A percentile compares a stretch with the other conserved stretches of the same genome.
phyloP scores from a whole-genome alignment of 2,329 filamentous ascomycete genomes.

The Ceratocystis papillata region DNA sequence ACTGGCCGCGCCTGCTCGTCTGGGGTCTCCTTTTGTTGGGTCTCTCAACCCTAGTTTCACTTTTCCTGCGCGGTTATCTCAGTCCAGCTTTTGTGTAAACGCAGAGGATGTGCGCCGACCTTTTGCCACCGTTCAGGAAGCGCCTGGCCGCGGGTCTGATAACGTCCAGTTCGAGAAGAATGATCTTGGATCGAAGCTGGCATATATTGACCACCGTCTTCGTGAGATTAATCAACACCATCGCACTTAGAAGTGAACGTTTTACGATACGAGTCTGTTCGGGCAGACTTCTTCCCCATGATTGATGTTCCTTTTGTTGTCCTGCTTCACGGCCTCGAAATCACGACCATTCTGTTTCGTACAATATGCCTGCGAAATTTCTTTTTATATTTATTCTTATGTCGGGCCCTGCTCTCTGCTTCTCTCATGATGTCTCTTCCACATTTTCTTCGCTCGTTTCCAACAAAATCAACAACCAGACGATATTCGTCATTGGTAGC shows the following conservation, averaged over 20 bases:
- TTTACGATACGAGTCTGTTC: conserved; percentile 28
- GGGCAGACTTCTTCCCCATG: not conserved
- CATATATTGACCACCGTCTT: conserved; percentile 49
- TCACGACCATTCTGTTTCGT: not conserved
- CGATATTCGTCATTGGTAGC: not conserved
- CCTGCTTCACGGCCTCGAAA: not conserved
- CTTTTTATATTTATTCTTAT: not conserved
- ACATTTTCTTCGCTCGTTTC: not conserved
- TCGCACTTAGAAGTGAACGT: conserved; percentile 42
- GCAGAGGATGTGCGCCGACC: conserved; percentile 36
- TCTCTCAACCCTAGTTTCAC: conserved; percentile 44
- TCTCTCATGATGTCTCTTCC: not conserved
- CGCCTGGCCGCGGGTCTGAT: conserved; percentile 27
- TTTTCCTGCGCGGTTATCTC: conserved; percentile 48
- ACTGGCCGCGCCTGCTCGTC: conserved; percentile 35
- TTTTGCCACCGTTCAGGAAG: conserved; percentile 41
- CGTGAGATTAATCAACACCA: conserved; percentile 41
- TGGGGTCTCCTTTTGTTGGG: conserved; percentile 48
- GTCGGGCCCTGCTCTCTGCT: not conserved
- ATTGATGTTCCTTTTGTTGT: conserved; percentile 4
- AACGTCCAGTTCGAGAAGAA: conserved; percentile 33
- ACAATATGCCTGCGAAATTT: not conserved
- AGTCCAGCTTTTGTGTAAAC: conserved; percentile 37
- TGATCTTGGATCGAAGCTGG: conserved; percentile 42
- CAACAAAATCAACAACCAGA: not conserved